These are phyloP conservation scores for Metschnikowia kofuensis DNA, from an alignment of 805 yeast genomes.

Conservation along the genomic window DNA sequence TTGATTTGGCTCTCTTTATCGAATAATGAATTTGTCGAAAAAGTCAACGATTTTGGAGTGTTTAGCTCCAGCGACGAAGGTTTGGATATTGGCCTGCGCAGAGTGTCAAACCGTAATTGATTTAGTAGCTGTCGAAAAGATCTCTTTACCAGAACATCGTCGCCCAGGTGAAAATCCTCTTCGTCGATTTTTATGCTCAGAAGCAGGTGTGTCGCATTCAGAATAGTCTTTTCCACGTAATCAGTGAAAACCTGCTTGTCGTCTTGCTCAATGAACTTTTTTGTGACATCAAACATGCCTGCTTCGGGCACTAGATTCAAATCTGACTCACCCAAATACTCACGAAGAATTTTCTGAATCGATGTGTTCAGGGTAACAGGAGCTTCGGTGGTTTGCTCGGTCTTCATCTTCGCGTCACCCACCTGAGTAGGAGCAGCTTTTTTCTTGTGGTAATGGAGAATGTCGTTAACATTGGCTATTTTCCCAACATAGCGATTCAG, in stretches of 20 bases:
- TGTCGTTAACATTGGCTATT: slow-evolving; percentile 89
- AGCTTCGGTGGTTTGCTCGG: slow-evolving; percentile 14
- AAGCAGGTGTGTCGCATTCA: slow-evolving; percentile 49
- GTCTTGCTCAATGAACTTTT: slow-evolving; percentile 73
- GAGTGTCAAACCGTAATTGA: slow-evolving; percentile 14
- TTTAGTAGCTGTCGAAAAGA: slow-evolving; percentile 17
- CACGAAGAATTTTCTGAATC: slow-evolving; percentile 60
- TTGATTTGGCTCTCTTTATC: not conserved
- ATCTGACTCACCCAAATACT: slow-evolving; percentile 58
- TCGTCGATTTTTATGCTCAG: slow-evolving; percentile 42
- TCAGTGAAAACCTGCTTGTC: slow-evolving; percentile 68
- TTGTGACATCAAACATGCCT: slow-evolving; percentile 72
- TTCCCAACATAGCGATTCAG: slow-evolving; percentile 86
- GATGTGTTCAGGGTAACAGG: slow-evolving; percentile 16
- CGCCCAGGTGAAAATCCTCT: slow-evolving; percentile 32
- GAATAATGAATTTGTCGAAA: no score
- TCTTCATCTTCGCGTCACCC: slow-evolving; percentile 5
- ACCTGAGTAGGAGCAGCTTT: slow-evolving; percentile 19
- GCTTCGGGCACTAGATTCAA: slow-evolving; percentile 69
- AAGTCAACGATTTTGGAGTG: no score
- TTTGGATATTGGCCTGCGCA: slow-evolving; percentile 7
- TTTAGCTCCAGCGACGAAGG: no score
- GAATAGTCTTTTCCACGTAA: slow-evolving; percentile 57
- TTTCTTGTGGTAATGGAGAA: slow-evolving; percentile 65
- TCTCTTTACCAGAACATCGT: slow-evolving; percentile 18